These are phyloP conservation scores for Fraxinus nigra DNA, from an alignment of 305 asterid species.

Conservation along the genomic window DNA sequence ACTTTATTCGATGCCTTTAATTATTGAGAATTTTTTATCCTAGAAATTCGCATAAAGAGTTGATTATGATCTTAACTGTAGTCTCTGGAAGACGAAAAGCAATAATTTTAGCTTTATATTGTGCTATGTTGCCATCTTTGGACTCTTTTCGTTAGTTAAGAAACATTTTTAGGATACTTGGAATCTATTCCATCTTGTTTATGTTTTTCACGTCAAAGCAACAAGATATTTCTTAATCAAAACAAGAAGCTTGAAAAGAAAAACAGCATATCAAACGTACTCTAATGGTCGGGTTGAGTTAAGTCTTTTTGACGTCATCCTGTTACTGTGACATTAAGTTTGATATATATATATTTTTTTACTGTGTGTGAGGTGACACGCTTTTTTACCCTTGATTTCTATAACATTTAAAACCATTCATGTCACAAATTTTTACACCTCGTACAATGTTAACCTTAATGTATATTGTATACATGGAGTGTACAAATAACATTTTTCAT, in stretches of 20 bases:
- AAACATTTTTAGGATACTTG: conserved; percentile 23
- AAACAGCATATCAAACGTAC: neutral
- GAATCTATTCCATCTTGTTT: conserved; percentile 30
- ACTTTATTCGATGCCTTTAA: conserved; percentile 12
- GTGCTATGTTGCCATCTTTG: conserved; percentile 41
- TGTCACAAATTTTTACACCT: no score
- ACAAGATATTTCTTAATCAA: neutral
- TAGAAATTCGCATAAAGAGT: conserved; percentile 36
- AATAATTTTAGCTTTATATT: conserved; percentile 30
- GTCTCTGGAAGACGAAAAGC: conserved; percentile 32
- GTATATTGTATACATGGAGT: no score
- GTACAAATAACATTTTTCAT: no score
- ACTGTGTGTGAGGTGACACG: no score
- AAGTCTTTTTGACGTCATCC: neutral
- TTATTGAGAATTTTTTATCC: conserved; percentile 38
- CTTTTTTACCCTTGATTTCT: no score
- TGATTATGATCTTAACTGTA: no score
- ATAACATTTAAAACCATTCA: no score
- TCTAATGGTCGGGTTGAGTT: neutral
- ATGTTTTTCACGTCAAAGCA: conserved; percentile 11
- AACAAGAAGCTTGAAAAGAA: neutral
- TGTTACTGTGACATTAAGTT: no score
- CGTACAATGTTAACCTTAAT: no score
- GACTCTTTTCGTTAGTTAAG: conserved; percentile 46
- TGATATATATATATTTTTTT: no score